These are phyloP conservation scores for Tranzscheliella williamsii DNA, from an alignment of 1,284 basidiomycete species.

Conservation along the genomic window DNA sequence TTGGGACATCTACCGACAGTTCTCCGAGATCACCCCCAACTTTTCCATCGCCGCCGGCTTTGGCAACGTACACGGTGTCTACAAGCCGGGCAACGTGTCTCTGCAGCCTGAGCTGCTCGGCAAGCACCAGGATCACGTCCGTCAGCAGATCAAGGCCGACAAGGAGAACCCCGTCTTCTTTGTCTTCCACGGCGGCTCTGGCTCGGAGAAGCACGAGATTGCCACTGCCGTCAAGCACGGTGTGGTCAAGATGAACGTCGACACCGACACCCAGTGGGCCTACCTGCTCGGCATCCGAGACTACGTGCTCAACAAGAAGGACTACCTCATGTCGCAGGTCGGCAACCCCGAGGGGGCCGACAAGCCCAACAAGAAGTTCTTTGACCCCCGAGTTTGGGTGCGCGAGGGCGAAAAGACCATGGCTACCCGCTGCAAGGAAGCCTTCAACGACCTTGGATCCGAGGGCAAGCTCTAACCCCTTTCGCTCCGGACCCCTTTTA, in stretches of 20 bases:
- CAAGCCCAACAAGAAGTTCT: slow-evolving; percentile 61
- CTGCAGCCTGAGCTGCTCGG: slow-evolving; percentile 88
- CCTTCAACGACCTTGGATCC: slow-evolving; percentile 80
- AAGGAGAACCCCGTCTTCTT: slow-evolving; percentile 75
- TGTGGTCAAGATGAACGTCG: slow-evolving; percentile 64
- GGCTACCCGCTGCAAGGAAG: slow-evolving; percentile 81
- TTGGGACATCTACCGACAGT: slow-evolving; percentile 83
- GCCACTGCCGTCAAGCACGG: slow-evolving; percentile 86
- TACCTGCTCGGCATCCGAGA: slow-evolving; percentile 79
- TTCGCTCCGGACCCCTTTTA: too few relatives aligned
- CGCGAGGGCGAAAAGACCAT: slow-evolving; percentile 98
- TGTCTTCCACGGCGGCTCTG: slow-evolving; percentile 99
- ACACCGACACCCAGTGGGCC: slow-evolving; percentile 82
- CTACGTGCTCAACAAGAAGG: slow-evolving; percentile 60
- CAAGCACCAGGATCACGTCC: slow-evolving; percentile 85
- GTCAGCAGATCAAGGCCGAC: slow-evolving; percentile 71
- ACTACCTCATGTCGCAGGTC: slow-evolving; percentile 59
- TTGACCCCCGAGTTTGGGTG: slow-evolving; percentile 81
- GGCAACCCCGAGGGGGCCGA: slow-evolving; percentile 60
- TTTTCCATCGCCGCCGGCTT: slow-evolving; percentile 97
- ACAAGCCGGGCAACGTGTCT: slow-evolving; percentile 68
- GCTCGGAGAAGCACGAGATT: slow-evolving; percentile 96
- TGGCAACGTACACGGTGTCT: slow-evolving; percentile 80
- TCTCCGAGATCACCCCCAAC: slow-evolving; percentile 84
- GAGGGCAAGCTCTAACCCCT: slow-evolving; percentile 50